Evolutionary conservation across 2,329 filamentous ascomycete genomes (phyloP).

Genomic region (Tolypocladium nubicola): DNA sequence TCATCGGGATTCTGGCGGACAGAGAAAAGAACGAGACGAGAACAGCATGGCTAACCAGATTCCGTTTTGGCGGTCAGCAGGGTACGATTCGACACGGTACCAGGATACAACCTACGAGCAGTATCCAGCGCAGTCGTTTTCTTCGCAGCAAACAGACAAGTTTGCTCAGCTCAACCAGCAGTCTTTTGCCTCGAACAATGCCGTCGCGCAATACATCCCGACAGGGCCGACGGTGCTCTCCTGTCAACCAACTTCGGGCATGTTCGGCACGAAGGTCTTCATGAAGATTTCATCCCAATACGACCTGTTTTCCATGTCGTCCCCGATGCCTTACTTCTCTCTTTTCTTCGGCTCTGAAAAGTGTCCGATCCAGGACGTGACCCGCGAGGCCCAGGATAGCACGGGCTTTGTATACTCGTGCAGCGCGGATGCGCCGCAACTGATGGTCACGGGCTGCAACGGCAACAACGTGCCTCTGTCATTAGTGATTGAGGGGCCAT

Average conservation of each 20-base stretch:
- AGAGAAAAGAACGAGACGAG: background rate
- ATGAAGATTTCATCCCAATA: constrained; percentile 67
- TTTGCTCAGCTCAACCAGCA: constrained; percentile 42
- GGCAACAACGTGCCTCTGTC: constrained; percentile 43
- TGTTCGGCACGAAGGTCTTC: constrained; percentile 58
- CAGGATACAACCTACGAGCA: constrained; percentile 45
- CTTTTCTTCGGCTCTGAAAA: constrained; percentile 72
- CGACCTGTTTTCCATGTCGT: constrained; percentile 53
- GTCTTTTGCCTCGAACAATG: constrained; percentile 49
- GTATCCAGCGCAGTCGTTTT: constrained; percentile 37
- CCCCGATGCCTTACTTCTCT: constrained; percentile 45
- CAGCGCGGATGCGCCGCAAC: constrained; percentile 58
- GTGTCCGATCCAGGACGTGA: constrained; percentile 48
- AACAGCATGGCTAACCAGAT: background rate
- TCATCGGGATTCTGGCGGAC: background rate
- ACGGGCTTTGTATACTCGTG: constrained; percentile 62
- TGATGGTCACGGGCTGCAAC: constrained; percentile 38
- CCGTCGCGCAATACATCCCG: constrained; percentile 56
- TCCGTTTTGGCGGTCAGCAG: constrained; percentile 20
- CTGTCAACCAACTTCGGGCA: constrained; percentile 58
- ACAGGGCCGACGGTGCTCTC: constrained; percentile 52
- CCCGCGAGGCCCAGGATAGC: constrained; percentile 46
- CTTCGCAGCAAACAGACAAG: constrained; percentile 37
- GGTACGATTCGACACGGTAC: constrained; percentile 51
- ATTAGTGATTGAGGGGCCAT: constrained; percentile 40